Base-by-base conservation (phyloP, 768 basidiomycete species). In the Leccinum uliginosum region DNA sequence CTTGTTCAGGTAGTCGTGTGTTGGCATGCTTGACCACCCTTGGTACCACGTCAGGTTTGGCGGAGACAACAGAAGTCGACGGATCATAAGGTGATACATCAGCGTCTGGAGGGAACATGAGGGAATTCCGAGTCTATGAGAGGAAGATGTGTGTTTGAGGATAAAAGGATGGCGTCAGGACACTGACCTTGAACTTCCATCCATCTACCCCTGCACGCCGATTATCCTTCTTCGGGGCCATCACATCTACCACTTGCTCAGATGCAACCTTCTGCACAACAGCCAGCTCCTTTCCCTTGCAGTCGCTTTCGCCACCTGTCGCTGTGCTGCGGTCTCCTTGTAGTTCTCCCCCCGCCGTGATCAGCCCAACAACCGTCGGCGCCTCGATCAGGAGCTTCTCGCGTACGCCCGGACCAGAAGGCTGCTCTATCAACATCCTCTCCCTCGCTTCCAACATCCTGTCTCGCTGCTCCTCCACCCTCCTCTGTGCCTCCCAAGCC, bases 91-190 rank as follows among this genome's bases (percentile, higher is more conserved):
- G 91, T 21, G 88, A 83, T 46, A 83, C 78, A 68, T 99, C 89
- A 26, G 91, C 92, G 65, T 97, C 97, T 2, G 97, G 95, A 0
- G 88, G 68, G 67, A 98, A 99, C 93, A 97, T 97, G 53, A 99
- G 78, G 4, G 91, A 86, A 73, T 99, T 99, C 56, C 97, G 86
- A 26, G 92, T 81, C 94, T 97, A 63, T 3, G 46, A 26, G 23
- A 27, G 44, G 0, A 19, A 43, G 19, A 50, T 8, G 54, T 43
- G 27, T 51, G 24, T 48, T n/a, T 44, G 50, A 23, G 27, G 46
- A 43, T 51, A 47, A 24, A 53, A 52, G 40, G n/a, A 51, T 54
- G 27, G 38, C 3, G 40, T 43, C 32, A 55, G 29, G 21, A 26
- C 27, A 63, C 73, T 35, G 63, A 86, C 87, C 80, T 86, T 91